Evolutionary conservation across 768 basidiomycete genomes (phyloP).

Genomic region (Tylopilus rubrobrunneus): DNA sequence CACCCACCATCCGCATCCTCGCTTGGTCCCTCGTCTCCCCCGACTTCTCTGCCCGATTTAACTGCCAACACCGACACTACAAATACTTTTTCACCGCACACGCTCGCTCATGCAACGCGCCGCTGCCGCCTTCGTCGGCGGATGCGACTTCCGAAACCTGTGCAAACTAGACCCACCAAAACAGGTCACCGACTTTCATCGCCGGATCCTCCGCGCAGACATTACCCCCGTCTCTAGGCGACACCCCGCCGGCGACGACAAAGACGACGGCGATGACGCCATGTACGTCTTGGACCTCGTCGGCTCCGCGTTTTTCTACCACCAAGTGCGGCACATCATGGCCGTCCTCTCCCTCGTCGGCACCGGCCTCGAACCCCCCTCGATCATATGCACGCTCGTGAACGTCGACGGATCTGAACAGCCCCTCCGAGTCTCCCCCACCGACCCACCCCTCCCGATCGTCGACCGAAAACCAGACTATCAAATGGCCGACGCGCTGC

Average conservation of each 20-base stretch:
- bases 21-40: conserved; percentile 89
- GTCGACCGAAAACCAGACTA: conserved; percentile 81
- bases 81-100: conserved; percentile 89
- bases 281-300: conserved; percentile 76
- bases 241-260: neutral
- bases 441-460: conserved; percentile 37
- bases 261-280: conserved; percentile 26
- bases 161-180: conserved; percentile 92
- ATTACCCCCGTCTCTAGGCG: conserved; percentile 44
- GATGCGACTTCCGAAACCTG: conserved; percentile 94
- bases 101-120: conserved; percentile 67
- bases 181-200: conserved; percentile 77
- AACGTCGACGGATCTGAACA: conserved; percentile 48
- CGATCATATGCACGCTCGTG: conserved; percentile 66
- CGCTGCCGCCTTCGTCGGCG: conserved; percentile 68
- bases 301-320: conserved; percentile 88
- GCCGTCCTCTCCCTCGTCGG: conserved; percentile 88
- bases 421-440: neutral
- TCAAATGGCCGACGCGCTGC: conserved; percentile 89
- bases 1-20: conserved; percentile 82
- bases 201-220: conserved; percentile 64
- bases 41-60: conserved; percentile 84
- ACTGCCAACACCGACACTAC: conserved; percentile 87
- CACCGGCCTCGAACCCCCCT: conserved; percentile 68
- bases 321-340: conserved; percentile 96